phyloP scores from a whole-genome alignment of 345 rosid genomes.

The Salix caprea region DNA sequence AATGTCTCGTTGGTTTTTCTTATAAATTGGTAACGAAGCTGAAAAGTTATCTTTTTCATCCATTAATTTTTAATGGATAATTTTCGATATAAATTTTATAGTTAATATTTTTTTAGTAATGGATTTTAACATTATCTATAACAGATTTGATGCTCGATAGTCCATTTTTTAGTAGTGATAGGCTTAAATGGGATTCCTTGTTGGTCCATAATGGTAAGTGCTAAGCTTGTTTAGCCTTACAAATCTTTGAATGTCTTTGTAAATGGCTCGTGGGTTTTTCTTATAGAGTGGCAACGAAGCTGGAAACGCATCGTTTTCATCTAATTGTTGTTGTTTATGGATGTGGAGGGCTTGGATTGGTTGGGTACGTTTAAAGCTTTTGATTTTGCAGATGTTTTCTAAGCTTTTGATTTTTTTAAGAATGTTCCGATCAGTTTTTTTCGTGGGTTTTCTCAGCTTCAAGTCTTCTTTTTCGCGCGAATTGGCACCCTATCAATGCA shows the following conservation, averaged over 20 bases:
- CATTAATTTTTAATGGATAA: background rate
- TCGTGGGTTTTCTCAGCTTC: no score
- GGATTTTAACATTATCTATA: no score
- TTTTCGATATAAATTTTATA: conserved; percentile 4
- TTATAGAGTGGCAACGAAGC: conserved; percentile 31
- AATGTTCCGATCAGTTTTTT: no score
- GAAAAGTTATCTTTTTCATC: conserved; percentile 54
- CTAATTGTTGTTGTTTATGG: no score
- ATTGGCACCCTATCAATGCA: no score
- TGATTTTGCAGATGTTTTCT: no score
- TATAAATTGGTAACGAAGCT: conserved; percentile 58
- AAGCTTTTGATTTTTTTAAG: no score
- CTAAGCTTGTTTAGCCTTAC: conserved; percentile 61
- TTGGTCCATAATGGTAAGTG: conserved; percentile 33
- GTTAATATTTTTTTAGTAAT: conserved; percentile 8
- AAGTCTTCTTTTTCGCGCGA: no score
- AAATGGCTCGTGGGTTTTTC: conserved; percentile 52
- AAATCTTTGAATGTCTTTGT: conserved; percentile 56
- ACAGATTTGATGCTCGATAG: no score
- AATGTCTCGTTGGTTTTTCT: conserved; percentile 52
- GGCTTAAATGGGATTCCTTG: conserved; percentile 68
- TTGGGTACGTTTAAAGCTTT: no score
- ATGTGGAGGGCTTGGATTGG: no score
- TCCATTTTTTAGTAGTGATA: conserved; percentile 28
- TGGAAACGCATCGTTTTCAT: no score